Base-by-base conservation (phyloP, 768 basidiomycete genomes). In the Mrakia blollopis region DNA sequence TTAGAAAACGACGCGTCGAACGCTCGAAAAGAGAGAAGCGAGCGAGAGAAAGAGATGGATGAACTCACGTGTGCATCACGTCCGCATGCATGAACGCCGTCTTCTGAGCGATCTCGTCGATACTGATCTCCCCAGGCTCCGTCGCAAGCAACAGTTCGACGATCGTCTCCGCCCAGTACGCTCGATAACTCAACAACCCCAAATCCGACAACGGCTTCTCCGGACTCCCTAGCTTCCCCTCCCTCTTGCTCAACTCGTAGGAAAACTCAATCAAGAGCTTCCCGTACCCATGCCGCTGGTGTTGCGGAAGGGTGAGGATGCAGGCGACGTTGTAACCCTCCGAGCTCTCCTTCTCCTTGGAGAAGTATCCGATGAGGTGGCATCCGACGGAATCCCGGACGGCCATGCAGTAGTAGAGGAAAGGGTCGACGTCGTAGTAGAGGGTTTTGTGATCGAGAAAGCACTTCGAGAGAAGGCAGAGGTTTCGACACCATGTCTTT, bases 341-440 rank as follows among this genome's bases (percentile, higher is more conserved):
- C 37, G 97, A 91, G 3, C 89, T 95, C 84, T 99, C 97, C 83
- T 99, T 99, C 86, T 99, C 97, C 82, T 98, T 98, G 39, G 94
- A 98, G 85, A 99, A 99, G 85, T 98, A 99, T 35, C 96, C 96
- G 79, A 99, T 91, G 80, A 97, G 85, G 83, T 99, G 97, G 83
- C 92, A 94, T 44, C 97, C 97, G 30, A 87, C 85, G 18, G 92
- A 90, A 85, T 99, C 97, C 78, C 94, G 89, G 81, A 90, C 89
- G 80, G 92, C 94, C 95, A 99, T 95, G 84, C 95, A 92, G 87
- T 99, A 99, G 87, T 94, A 99, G 88, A 99, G 89, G 87, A 99
- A 99, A 3, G 97, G 97, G 77, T 98, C 98, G 80, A 98, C 96
- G 85, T 99, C 97, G 85, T 98, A 99, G 85, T 99, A 98, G 79